Evolutionary conservation across 768 basidiomycete species (phyloP).

Genomic region (Neoboletus brunneissimus): DNA sequence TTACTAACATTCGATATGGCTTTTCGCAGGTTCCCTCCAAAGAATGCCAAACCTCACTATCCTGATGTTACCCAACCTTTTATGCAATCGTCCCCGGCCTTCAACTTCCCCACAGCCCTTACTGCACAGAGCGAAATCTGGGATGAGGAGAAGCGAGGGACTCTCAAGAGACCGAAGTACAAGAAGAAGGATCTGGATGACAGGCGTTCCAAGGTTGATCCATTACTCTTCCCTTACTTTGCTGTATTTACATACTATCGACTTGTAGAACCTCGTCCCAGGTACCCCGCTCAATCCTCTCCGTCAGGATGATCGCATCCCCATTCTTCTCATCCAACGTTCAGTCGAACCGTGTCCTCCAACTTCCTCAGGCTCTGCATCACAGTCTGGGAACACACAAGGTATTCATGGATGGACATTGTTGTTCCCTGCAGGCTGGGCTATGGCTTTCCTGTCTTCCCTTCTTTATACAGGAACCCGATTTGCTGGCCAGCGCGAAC

Average conservation of each 20-base stretch:
- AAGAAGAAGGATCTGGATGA: conserved; percentile 85
- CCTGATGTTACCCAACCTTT: conserved; percentile 27
- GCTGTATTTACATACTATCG: neutral
- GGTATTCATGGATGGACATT: conserved; percentile 85
- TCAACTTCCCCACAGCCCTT: conserved; percentile 48
- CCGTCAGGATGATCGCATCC: conserved; percentile 79
- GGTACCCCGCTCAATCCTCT: conserved; percentile 67
- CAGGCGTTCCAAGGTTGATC: conserved; percentile 65
- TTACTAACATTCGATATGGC: neutral
- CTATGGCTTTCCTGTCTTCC: conserved; percentile 84
- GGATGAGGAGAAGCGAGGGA: conserved; percentile 54
- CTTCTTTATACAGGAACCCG: conserved; percentile 81
- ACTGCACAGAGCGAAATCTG: conserved; percentile 73
- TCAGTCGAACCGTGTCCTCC: conserved; percentile 47
- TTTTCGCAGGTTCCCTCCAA: conserved; percentile 72
- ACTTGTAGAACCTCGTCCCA: conserved; percentile 65
- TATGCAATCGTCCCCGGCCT: conserved; percentile 29
- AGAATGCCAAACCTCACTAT: conserved; percentile 54
- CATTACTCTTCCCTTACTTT: neutral
- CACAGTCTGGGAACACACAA: conserved; percentile 30
- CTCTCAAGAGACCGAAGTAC: conserved; percentile 59
- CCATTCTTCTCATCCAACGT: conserved; percentile 79
- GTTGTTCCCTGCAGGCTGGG: conserved; percentile 84
- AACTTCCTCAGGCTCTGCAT: conserved; percentile 8
- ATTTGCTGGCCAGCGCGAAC: conserved; percentile 82